phyloP scores from a whole-genome alignment of 2,329 filamentous ascomycete species.

The Septoria linicola region DNA sequence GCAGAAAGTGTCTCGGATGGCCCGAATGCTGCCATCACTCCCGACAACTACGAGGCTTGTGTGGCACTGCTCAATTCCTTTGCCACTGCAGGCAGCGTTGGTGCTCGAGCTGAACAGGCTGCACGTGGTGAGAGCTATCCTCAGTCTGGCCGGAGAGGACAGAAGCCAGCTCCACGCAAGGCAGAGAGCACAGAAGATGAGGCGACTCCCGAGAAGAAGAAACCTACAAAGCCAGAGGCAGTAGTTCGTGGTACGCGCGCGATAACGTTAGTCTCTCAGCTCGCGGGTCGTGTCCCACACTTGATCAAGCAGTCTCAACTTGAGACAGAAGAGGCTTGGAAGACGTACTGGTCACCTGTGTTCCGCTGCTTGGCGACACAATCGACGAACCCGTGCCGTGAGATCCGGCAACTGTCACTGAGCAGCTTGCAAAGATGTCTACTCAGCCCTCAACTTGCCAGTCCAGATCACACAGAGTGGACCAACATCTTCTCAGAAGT shows the following conservation, averaged over 20 bases:
- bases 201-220: constrained; percentile 26
- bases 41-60: constrained; percentile 91
- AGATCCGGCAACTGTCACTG: constrained; percentile 86
- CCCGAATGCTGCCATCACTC: constrained; percentile 78
- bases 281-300: constrained; percentile 77
- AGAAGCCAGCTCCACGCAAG: constrained; percentile 39
- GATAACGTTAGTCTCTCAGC: constrained; percentile 74
- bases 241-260: constrained; percentile 78
- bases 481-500: constrained; percentile 92
- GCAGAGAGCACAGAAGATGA: constrained; percentile 28
- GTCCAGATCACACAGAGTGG: constrained; percentile 80
- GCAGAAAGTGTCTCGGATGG: constrained; percentile 73
- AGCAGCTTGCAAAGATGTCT: constrained; percentile 81
- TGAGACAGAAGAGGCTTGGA: constrained; percentile 75
- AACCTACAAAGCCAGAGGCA: constrained; percentile 63
- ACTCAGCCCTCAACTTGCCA: constrained; percentile 78
- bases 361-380: constrained; percentile 85
- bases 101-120: constrained; percentile 64
- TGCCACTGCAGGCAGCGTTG: constrained; percentile 75
- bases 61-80: constrained; percentile 85
- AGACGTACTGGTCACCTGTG: constrained; percentile 94
- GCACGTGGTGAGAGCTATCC: constrained; percentile 44
- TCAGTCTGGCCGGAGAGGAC: constrained; percentile 44
- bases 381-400: constrained; percentile 90
- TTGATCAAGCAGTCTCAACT: constrained; percentile 92